phyloP scores from a whole-genome alignment of 2,329 filamentous ascomycete species.

The Botryotinia globosa region DNA sequence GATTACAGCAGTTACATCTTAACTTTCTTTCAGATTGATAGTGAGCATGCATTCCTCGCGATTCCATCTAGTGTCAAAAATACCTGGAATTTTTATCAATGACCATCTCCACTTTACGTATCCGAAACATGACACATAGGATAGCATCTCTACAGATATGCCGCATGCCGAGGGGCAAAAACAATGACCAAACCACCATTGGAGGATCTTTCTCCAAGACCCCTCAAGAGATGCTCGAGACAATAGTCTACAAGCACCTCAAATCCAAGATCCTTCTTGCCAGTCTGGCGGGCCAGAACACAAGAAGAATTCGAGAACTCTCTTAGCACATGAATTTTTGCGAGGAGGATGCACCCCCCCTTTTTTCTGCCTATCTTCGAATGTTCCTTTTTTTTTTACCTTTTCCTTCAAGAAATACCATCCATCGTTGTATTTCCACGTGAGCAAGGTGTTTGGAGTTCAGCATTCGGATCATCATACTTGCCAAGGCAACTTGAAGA shows the following conservation, averaged over 20 bases:
- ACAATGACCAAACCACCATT: neutral
- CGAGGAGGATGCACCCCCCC: neutral
- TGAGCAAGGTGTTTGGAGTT: slow-evolving; percentile 13
- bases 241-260: neutral
- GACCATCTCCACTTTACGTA: neutral
- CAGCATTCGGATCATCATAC: neutral
- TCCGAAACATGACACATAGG: neutral
- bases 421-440: slow-evolving; percentile 3
- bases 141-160: neutral
- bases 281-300: neutral
- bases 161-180: neutral
- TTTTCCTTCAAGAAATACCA: slow-evolving; percentile 8
- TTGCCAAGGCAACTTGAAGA: neutral
- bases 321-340: neutral
- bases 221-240: neutral
- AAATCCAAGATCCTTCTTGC: neutral
- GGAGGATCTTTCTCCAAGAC: neutral
- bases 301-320: neutral
- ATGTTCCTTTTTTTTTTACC: neutral
- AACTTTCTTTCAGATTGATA: neutral
- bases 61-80: neutral
- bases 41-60: neutral
- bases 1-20: neutral
- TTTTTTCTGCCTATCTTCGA: neutral
- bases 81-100: neutral